Evolutionary conservation across 140 eudicot species (phyloP), one percentile per base, ranked within the genome.

Genomic region (Ambrosia hybrid): DNA sequence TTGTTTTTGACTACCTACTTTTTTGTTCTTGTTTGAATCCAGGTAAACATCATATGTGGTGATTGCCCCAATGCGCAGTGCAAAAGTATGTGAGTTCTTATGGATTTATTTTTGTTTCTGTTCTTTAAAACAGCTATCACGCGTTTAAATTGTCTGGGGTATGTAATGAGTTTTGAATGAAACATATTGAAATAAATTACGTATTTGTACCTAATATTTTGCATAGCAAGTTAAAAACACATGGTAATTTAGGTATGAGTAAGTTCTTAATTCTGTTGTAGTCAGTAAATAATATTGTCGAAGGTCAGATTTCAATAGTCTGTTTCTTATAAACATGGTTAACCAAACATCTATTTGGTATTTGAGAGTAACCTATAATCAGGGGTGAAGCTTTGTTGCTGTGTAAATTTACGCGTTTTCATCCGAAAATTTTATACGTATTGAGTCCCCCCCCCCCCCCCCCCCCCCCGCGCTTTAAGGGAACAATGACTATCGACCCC

Each of bases 31-130:
- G 51, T 57, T 68, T 36, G 51, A 43, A 49, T 71, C 51, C 84
- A 91, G 97, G 84, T 91, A 36, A 92, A 87, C 71, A 87, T 92
- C 72, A 81, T 87, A 51, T 92, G 98, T 68, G 96, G 98, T 56
- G 87, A 76, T 80, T 92, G 98, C 75, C 95, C 85, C 36, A 85
- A 81, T 83, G 88, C 85, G 17, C 77, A 83, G 69, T 92, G 98
- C 78, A 86, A 80, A 89, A 89, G 97, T 91, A 80, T 43, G 82
- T 81, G 80, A 73, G 14, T 69, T 74, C 33, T 57, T 62, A 10
- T 13, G 26, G 51, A 63, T 51, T 9, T 34, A 11, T 13, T 58
- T 21, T 0, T 1, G 1, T 21, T 21, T 21, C 0, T 21, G 26
- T 21, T 21, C 0, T 21, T 21, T 21, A 21, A 21, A 21, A n/a